A percentile compares a stretch with the other conserved stretches of the same genome.
These are phyloP conservation scores for Apostasia shenzhenica DNA, from an alignment of 106 monocot genomes.

Conservation along the genomic window DNA sequence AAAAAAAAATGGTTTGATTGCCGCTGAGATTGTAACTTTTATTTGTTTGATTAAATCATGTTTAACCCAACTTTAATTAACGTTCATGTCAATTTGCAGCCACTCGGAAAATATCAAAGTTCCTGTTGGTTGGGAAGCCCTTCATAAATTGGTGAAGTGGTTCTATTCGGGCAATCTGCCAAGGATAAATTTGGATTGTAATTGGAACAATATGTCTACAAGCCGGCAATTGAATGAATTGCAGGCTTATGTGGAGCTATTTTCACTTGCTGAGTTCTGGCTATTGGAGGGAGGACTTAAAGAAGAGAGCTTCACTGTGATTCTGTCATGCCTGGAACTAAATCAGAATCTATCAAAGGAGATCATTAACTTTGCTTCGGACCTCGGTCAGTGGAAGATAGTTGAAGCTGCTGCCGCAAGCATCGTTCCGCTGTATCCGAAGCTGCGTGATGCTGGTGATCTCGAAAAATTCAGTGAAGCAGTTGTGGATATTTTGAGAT, in stretches of 20 bases:
- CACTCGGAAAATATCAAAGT: conserved; percentile 46
- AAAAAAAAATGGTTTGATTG: too few relatives aligned
- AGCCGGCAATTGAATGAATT: conserved; percentile 40
- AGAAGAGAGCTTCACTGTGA: conserved; percentile 25
- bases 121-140: conserved; percentile 55
- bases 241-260: conserved; percentile 56
- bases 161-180: conserved; percentile 67
- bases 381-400: conserved; percentile 40
- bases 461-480: conserved; percentile 54
- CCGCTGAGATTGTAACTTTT: too few relatives aligned
- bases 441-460: conserved; percentile 46
- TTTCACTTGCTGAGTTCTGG: conserved; percentile 74
- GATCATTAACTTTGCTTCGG: conserved; percentile 29
- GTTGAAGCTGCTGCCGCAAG: conserved; percentile 35
- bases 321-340: conserved; percentile 31
- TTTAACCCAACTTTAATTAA: too few relatives aligned
- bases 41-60: too few relatives aligned
- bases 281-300: conserved; percentile 40
- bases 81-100: conserved; percentile 23
- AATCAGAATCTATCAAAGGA: conserved; percentile 26
- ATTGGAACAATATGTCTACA: conserved; percentile 52
- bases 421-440: conserved; percentile 54
- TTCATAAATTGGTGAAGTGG: conserved; percentile 52
- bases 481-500: conserved; percentile 45
- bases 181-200: conserved; percentile 34